Conservation (phyloP, 2,329 filamentous ascomycete genomes). For the Coniella vitis region DNA sequence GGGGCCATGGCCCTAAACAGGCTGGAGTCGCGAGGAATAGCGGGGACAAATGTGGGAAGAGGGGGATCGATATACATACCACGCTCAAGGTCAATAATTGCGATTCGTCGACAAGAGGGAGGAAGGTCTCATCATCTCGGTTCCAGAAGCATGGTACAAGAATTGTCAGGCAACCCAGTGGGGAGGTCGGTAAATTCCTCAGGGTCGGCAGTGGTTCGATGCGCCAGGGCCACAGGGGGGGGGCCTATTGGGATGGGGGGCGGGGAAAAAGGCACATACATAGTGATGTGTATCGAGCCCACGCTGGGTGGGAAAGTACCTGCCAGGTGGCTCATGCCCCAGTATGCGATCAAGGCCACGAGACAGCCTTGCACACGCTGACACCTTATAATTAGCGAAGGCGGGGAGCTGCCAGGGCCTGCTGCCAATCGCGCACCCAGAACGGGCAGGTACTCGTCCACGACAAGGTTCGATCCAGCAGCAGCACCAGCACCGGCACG, state of each 20-base stretch:
- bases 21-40: neutral
- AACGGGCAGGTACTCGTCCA: no score
- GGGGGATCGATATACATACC: no score
- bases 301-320: neutral
- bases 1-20: neutral
- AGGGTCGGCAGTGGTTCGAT: constrained; percentile 1
- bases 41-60: no score
- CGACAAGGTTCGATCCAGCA: no score
- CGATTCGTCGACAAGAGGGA: no score
- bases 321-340: neutral
- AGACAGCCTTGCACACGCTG: constrained; percentile 3
- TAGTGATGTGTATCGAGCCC: no score
- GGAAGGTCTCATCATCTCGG: neutral
- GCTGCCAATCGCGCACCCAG: no score
- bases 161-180: neutral
- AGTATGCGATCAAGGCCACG: constrained; percentile 3
- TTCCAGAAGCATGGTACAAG: neutral
- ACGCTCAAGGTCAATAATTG: no score
- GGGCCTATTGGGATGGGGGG: neutral
- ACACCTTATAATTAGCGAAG: neutral
- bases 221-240: neutral
- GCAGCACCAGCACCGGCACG: no score
- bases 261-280: neutral
- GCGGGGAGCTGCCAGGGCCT: neutral
- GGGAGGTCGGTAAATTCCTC: neutral